Percentiles rank a stretch among this genome's conserved stretches.
These are phyloP conservation scores for Geranium brycei DNA, from an alignment of 345 rosid species.

Conservation along the genomic window DNA sequence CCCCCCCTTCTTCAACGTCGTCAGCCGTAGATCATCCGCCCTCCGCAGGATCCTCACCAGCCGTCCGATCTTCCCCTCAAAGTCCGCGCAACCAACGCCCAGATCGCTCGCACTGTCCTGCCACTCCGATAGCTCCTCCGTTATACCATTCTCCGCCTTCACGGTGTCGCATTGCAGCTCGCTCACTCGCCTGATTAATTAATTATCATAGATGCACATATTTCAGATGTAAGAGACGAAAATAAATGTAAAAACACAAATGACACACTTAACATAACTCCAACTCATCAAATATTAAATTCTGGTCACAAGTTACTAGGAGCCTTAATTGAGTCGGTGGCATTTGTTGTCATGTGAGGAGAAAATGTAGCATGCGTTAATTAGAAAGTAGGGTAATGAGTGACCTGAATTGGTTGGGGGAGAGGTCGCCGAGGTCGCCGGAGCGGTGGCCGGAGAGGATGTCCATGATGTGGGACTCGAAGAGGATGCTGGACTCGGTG, in stretches of 20 bases:
- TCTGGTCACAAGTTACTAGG: too few relatives aligned
- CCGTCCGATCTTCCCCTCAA: constrained; percentile 31
- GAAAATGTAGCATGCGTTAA: too few relatives aligned
- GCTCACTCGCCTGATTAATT: constrained; percentile 47
- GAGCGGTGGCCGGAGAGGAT: constrained; percentile 50
- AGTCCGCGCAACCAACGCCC: constrained; percentile 7
- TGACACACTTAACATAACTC: too few relatives aligned
- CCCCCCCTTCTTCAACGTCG: constrained; percentile 37
- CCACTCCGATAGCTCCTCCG: constrained; percentile 65
- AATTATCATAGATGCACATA: too few relatives aligned
- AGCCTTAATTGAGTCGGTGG: too few relatives aligned
- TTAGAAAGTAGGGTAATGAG: too few relatives aligned
- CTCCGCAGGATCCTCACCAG: constrained; percentile 32
- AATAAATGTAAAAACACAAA: too few relatives aligned
- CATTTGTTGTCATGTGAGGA: too few relatives aligned
- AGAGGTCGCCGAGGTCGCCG: constrained; percentile 77
- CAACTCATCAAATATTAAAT: too few relatives aligned
- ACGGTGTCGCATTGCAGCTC: constrained; percentile 86
- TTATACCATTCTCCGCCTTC: constrained; percentile 65
- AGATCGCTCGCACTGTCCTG: constrained; percentile 52
- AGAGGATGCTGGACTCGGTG: constrained; percentile 63
- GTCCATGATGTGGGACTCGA: constrained; percentile 64
- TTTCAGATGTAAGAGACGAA: too few relatives aligned
- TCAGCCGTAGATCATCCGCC: constrained; percentile 61
- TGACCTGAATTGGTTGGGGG: constrained; percentile 64